These are phyloP conservation scores for Gliomastix tumulicola DNA, from an alignment of 2,329 filamentous ascomycete species.

Conservation along the genomic window DNA sequence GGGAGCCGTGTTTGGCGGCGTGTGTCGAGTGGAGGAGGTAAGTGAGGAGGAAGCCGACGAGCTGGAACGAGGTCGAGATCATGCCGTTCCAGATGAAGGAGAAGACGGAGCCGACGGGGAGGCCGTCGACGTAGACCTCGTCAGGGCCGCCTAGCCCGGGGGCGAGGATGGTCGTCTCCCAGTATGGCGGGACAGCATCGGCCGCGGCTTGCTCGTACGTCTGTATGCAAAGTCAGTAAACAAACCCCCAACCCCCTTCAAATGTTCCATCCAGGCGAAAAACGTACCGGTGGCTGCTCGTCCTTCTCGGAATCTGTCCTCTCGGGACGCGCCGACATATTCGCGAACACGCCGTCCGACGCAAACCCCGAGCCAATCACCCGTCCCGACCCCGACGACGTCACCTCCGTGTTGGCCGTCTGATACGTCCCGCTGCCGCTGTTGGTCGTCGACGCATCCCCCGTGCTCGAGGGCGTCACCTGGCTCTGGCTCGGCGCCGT, in stretches of 20 bases:
- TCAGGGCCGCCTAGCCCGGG: slow-evolving; percentile 85
- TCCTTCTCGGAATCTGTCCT: slow-evolving; percentile 65
- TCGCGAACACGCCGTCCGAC: slow-evolving; percentile 94
- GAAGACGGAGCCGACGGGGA: slow-evolving; percentile 85
- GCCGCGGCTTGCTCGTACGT: slow-evolving; percentile 98
- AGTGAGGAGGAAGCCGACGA: slow-evolving; percentile 94
- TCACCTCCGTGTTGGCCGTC: not conserved
- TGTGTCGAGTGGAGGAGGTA: slow-evolving; percentile 98
- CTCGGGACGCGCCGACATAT: slow-evolving; percentile 85
- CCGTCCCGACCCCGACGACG: slow-evolving; percentile 33
- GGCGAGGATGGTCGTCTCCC: slow-evolving; percentile 96
- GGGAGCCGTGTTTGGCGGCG: slow-evolving; percentile 94
- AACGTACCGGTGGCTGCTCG: slow-evolving; percentile 83
- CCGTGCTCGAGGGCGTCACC: slow-evolving; percentile 13
- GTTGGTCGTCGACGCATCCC: slow-evolving; percentile 9
- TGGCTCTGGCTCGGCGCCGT: slow-evolving; percentile 18
- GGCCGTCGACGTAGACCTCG: slow-evolving; percentile 94
- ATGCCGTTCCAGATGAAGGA: slow-evolving; percentile 89
- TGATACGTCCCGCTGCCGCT: not conserved
- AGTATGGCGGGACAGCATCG: slow-evolving; percentile 93
- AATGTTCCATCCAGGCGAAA: no score
- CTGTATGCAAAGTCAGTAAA: no score
- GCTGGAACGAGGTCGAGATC: slow-evolving; percentile 95
- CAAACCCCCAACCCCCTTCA: no score
- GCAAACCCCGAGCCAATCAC: slow-evolving; percentile 69